Evolutionary conservation across 306 rosid species (phyloP).

Genomic region (Trifolium subterraneum): DNA sequence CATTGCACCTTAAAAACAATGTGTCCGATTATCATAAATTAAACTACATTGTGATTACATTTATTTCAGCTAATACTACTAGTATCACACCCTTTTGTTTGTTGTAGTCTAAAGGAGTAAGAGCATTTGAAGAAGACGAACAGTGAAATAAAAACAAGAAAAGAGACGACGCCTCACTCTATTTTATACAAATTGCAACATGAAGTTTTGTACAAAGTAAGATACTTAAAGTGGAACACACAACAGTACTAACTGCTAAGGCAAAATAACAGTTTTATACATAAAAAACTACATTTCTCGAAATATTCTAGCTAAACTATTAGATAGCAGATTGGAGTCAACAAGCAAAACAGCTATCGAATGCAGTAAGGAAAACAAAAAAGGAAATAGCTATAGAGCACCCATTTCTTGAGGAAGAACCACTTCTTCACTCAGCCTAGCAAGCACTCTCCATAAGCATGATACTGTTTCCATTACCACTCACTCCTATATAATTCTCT

Average conservation of each 20-base stretch:
- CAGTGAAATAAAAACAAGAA: neutral
- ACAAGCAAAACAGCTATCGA: neutral
- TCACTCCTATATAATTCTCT: too few relatives aligned
- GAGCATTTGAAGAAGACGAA: neutral
- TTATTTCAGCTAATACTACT: conserved; percentile 19
- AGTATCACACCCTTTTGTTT: conserved; percentile 29
- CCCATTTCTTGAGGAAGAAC: too few relatives aligned
- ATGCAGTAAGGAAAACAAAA: neutral
- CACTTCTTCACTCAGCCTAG: too few relatives aligned
- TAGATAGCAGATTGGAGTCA: neutral
- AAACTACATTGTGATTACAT: conserved; percentile 30
- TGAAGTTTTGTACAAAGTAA: neutral
- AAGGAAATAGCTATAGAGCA: too few relatives aligned
- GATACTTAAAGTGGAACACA: neutral
- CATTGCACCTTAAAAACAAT: conserved; percentile 78
- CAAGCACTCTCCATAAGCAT: too few relatives aligned
- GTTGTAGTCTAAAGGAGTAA: neutral
- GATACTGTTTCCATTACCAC: too few relatives aligned
- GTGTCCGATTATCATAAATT: conserved; percentile 35
- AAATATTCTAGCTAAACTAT: conserved; percentile 3
- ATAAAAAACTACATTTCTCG: neutral
- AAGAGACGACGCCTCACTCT: neutral
- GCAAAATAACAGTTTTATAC: neutral
- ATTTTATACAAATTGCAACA: neutral
- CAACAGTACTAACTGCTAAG: neutral